Evolutionary conservation across 2,329 filamentous ascomycete genomes (phyloP).

Genomic region (Myrmaecium sp.): DNA sequence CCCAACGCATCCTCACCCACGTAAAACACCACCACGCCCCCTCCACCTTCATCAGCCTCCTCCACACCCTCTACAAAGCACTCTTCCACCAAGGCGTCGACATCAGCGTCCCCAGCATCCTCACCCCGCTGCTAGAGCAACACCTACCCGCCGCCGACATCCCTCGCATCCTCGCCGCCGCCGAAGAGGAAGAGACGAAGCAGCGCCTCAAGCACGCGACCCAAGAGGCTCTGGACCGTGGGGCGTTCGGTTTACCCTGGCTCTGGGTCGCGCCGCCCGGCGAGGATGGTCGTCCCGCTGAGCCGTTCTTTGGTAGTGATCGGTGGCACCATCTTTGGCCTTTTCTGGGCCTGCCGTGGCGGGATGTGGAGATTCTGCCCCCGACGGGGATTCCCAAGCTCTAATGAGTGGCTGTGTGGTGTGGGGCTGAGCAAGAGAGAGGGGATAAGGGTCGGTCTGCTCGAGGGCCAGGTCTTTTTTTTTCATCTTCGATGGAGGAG

Average conservation of each 20-base stretch:
- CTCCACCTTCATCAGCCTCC: conserved; percentile 5
- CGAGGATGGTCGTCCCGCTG: too few species aligned
- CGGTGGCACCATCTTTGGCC: conserved; percentile 52
- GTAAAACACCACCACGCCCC: conserved; percentile 46
- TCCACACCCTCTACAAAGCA: conserved; percentile 32
- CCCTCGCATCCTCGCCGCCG: conserved; percentile 36
- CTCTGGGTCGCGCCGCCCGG: conserved; percentile 45
- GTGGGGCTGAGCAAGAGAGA: conserved; percentile 4
- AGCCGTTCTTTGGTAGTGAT: conserved; percentile 67
- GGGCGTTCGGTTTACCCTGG: conserved; percentile 67
- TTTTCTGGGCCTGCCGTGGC: conserved; percentile 44
- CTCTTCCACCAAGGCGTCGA: conserved; percentile 39
- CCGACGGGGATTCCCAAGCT: too few species aligned
- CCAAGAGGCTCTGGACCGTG: conserved; percentile 41
- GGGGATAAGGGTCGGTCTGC: too few species aligned
- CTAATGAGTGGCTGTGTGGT: too few species aligned
- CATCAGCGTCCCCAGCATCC: conserved; percentile 39
- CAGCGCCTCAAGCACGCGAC: conserved; percentile 41
- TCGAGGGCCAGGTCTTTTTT: too few species aligned
- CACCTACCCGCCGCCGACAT: conserved; percentile 38
- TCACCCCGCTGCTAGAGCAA: conserved; percentile 26
- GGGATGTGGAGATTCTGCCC: conserved; percentile 32
- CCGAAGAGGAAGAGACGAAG: conserved; percentile 33
- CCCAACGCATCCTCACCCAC: conserved; percentile 49
- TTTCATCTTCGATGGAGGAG: too few species aligned